Base-by-base conservation (phyloP, 2,329 filamentous ascomycete genomes). In the Myriosclerotinia duriaeana region DNA sequence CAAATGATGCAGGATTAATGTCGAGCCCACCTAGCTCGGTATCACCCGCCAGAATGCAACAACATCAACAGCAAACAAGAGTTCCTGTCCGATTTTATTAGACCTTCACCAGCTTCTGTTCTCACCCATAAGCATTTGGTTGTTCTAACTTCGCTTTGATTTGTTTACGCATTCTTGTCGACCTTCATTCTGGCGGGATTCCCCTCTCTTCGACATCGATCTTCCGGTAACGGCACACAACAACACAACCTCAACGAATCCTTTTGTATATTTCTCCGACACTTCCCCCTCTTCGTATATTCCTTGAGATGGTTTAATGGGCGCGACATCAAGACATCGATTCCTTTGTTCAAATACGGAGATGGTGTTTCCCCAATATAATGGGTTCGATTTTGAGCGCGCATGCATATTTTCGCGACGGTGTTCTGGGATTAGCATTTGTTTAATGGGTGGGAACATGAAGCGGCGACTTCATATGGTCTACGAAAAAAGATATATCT, bases 1-100 rank as follows among this genome's bases (percentile, higher is more conserved):
- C 95, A 65, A 91, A 87, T 73, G 97, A 94, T 66, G 93, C 95
- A 76, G 88, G 93, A 78, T 86, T 87, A 76, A 89, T 97, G 83
- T 89, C 92, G 66, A 96, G 92, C 81, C 94, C 94, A 72, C 92
- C 94, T 36, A 89, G 89, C 53, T 88, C 86, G 68, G 84, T 88
- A 54, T 88, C 86, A 54, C 87, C 87, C 69, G 81, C 81, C 76
- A 82, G 85, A 77, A 84, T 88, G 82, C 84, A 85, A 76, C 70
- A 71, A 53, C 69, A 74, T 68, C 63, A 65, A 53, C 63, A 59
- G 42, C 54, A 56, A 59, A 30, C 63, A 34, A 52, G 55, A 34
- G 63, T 36, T 36, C 44, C 56, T 17, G 20, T 60, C 15, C 75
- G 75, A 61, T 72, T 74, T 61, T 76, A 75, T 73, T 76, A 76